phyloP scores from a whole-genome alignment of 345 rosid species.

The Populus deltoides region DNA sequence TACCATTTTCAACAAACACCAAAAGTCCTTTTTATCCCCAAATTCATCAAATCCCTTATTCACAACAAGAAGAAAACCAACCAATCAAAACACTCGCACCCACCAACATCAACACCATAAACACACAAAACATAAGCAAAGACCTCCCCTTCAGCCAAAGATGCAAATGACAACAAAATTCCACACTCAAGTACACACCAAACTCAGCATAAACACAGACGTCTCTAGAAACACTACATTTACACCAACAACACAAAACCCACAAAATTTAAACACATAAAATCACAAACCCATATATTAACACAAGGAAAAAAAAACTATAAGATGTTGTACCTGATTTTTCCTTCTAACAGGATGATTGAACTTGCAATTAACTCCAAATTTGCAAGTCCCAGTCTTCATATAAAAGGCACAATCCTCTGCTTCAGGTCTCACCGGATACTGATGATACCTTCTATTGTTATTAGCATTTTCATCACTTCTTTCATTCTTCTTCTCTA shows the following conservation, averaged over 20 bases:
- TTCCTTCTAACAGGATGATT: slow-evolving; percentile 67
- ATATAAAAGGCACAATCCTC: slow-evolving; percentile 82
- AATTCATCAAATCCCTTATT: neutral
- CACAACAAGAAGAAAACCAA: neutral
- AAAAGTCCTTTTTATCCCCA: neutral
- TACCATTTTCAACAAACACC: neutral
- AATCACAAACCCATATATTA: neutral
- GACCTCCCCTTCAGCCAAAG: neutral
- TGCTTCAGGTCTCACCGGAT: slow-evolving; percentile 75
- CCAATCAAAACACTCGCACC: neutral
- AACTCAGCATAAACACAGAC: neutral
- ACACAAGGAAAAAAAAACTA: neutral
- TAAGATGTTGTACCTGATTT: slow-evolving; percentile 42
- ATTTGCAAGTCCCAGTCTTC: slow-evolving; percentile 81
- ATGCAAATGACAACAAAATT: neutral
- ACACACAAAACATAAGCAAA: neutral
- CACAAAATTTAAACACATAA: neutral
- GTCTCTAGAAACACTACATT: neutral
- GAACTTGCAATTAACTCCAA: slow-evolving; percentile 80
- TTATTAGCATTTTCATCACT: neutral
- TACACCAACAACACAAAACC: neutral
- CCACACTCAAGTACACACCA: neutral
- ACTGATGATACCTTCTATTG: slow-evolving; percentile 15
- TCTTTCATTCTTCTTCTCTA: neutral
- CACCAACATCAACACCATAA: neutral